phyloP scores from a whole-genome alignment of 2,329 filamentous ascomycete species.

The Aurifilum marmelostoma region DNA sequence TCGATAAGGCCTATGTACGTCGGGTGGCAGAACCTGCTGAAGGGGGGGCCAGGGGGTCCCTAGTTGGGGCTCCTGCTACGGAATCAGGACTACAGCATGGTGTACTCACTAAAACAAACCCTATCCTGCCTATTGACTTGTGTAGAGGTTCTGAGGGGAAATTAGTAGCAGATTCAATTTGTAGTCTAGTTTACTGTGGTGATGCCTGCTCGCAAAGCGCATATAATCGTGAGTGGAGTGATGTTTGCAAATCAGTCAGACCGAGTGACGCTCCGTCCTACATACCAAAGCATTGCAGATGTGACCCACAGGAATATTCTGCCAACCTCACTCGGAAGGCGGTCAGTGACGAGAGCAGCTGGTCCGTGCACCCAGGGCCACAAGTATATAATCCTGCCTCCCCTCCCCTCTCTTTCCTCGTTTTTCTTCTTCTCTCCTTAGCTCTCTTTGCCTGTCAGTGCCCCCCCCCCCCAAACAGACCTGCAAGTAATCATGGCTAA shows the following conservation, averaged over 20 bases:
- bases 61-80: not conserved
- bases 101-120: not conserved
- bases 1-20: constrained; percentile 21
- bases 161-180: not conserved
- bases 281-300: not conserved
- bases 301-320: not conserved
- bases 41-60: not conserved
- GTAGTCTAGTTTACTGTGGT: too few relatives aligned
- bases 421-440: constrained; percentile 53
- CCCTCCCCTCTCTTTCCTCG: not conserved
- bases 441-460: constrained; percentile 44
- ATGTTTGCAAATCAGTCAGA: not conserved
- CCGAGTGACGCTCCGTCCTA: not conserved
- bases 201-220: not conserved
- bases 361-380: not conserved
- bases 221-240: not conserved
- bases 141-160: not conserved
- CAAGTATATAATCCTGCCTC: constrained; percentile 2
- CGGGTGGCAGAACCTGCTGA: not conserved
- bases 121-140: not conserved
- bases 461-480: not conserved
- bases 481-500: not conserved
- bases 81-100: not conserved
- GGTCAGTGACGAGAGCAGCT: not conserved
- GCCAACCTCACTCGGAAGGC: constrained; percentile 9